Base-by-base conservation (phyloP, 208 protist species). In the Trypanosoma mega region DNA sequence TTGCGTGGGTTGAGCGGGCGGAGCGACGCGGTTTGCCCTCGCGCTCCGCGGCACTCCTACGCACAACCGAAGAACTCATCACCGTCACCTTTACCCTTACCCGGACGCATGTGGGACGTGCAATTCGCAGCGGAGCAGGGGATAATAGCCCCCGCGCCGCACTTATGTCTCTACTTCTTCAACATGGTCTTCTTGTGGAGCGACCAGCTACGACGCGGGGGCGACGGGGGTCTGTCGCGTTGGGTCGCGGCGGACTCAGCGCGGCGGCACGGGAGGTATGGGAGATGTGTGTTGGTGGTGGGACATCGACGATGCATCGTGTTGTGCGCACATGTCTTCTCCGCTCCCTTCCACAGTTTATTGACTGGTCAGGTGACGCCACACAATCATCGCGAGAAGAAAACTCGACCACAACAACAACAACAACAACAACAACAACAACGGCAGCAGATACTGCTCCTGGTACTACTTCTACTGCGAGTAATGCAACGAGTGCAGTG, bases 261-360 rank as follows among this genome's bases (percentile, higher is more conserved):
- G 45, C 8, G 21, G 31, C 31, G 1, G 39, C 45, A 20, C 21
- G 54, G 6, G 46, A 47, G 18, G 54, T 69, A 2, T 63, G 63
- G 54, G 36, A 69, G 43, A 14, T 56, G 16, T 62, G 34, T 29
- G 5, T 50, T 2, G 39, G 45, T 21, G 36, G 12, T 21, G 34
- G 18, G 36, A 34, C 23, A 11, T 31, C 52, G 11, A 27, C 7
- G 31, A 68, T 86, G 45, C 76, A 79, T 30, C 79, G 78, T 16
- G 37, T 79, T 11, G 58, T 87, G 39, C 72, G 66, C 0, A 63
- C 76, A 12, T 56, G 77, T 51, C 33, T 87, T 20, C 56, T 90
- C 21, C 62, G 56, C 2, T 71, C 72, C 9, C 50, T 90, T 50
- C 74, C 83, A 21, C 64, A 75, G 23, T 46, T 72, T 16, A 50